Evolutionary conservation across 2,329 filamentous ascomycete genomes (phyloP), one percentile per base, ranked within the genome.

Genomic region (Shiraia sp.): DNA sequence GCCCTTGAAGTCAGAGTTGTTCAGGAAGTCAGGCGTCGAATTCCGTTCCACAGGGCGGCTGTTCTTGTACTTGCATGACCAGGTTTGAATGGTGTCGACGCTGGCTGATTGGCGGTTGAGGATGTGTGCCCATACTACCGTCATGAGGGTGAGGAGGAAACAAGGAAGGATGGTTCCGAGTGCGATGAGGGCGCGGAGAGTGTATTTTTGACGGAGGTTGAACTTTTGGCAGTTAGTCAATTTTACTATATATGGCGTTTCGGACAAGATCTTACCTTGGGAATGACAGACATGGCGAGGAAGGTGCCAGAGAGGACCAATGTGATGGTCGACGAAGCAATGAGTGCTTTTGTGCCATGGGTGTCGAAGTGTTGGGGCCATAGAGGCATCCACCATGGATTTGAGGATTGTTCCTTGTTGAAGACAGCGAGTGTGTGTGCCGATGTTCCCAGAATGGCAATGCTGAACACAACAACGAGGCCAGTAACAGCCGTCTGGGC

Each of bases 351-450:
- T 3, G 75, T 70, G 12, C 74, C 73, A 13, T 67, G 59, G 2
- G 66, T 66, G 29, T 76, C 68, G 49, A 77, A 77, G 53, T 77
- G 75, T 8, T 69, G 65, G 1, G 69, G 70, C 75, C 75, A 77
- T 29, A 77, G 50, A 1, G 73, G 73, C 3, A 76, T 59, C 66
- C 74, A 75, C 72, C 74, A 77, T 16, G 69, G 69, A 49, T 76
- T 76, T 17, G 64, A 64, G 6, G 56, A 52, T 28, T 69, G 68
- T 48, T 76, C 63, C 23, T 61, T 61, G 47, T 71, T 69, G 66
- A 71, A 77, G 48, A 72, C 54, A 49, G 66, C 55, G 26, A 77
- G 66, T 2, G 72, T 66, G 29, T 74, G 68, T 37, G 65, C 70
- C 10, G 73, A 68, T 24, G 68, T 72, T 36, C 69, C 73, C 23